Percentiles rank a stretch among this genome's conserved stretches.
Evolutionary conservation across 2,329 filamentous ascomycete genomes (phyloP).

Genomic region (Epichloe typhina): DNA sequence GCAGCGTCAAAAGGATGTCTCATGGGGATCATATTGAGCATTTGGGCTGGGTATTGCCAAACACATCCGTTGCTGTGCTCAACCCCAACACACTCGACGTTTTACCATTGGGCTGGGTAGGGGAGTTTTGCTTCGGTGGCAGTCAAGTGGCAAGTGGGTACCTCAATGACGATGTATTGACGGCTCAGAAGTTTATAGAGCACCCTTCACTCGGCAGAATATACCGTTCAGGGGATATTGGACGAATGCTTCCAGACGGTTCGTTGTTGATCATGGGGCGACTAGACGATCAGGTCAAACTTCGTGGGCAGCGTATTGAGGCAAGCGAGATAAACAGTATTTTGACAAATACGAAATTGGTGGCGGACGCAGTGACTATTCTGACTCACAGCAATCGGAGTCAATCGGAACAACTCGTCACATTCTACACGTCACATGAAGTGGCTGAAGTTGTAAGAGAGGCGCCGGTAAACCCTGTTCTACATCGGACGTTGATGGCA

Average conservation of each 20-base stretch:
- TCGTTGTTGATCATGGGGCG: conserved; percentile 61
- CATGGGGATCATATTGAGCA: conserved; percentile 51
- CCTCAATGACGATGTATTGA: conserved; percentile 50
- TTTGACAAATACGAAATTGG: conserved; percentile 36
- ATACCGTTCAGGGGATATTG: conserved; percentile 74
- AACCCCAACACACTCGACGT: conserved; percentile 29
- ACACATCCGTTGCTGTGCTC: conserved; percentile 62
- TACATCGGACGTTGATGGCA: conserved; percentile 36
- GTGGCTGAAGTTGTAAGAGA: conserved; percentile 18
- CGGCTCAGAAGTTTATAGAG: conserved; percentile 51
- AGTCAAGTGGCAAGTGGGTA: conserved; percentile 70
- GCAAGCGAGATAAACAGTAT: conserved; percentile 59
- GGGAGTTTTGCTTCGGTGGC: conserved; percentile 84
- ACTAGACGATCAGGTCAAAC: conserved; percentile 68
- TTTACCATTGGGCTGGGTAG: conserved; percentile 58
- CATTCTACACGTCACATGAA: conserved; percentile 50
- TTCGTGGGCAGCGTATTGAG: conserved; percentile 70
- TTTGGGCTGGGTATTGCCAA: conserved; percentile 61
- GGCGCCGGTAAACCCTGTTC: conserved; percentile 22
- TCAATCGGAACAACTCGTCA: conserved; percentile 42
- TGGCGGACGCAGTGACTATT: conserved; percentile 52
- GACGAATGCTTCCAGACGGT: conserved; percentile 64
- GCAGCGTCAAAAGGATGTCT: conserved; percentile 55
- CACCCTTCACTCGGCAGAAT: conserved; percentile 58
- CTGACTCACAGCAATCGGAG: conserved; percentile 31